phyloP scores from a whole-genome alignment of 2,329 filamentous ascomycete genomes.

The Xylaria sp. region DNA sequence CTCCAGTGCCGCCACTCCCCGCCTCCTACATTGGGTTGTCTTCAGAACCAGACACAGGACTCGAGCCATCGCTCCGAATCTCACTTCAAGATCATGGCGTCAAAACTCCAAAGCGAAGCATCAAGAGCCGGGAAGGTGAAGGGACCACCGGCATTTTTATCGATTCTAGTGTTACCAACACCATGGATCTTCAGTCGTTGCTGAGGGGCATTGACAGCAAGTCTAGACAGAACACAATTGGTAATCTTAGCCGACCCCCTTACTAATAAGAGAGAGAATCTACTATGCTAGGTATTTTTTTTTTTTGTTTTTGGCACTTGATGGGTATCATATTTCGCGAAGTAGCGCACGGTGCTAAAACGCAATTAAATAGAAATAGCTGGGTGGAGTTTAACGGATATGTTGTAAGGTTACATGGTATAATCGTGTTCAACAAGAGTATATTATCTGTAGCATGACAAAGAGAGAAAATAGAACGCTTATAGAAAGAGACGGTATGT shows the following conservation, averaged over 20 bases:
- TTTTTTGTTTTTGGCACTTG: not conserved
- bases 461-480: not conserved
- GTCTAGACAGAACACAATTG: slow-evolving; percentile 47
- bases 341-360: slow-evolving; percentile 1
- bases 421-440: slow-evolving; percentile 22
- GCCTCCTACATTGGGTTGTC: slow-evolving; percentile 44
- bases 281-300: slow-evolving; percentile 10
- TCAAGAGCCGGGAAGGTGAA: slow-evolving; percentile 48
- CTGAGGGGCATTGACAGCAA: slow-evolving; percentile 51
- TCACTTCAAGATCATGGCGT: slow-evolving; percentile 52
- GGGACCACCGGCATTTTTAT: slow-evolving; percentile 40
- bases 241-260: slow-evolving; percentile 49
- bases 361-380: slow-evolving; percentile 16
- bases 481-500: not conserved
- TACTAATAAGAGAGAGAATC: slow-evolving; percentile 40
- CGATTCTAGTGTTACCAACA: slow-evolving; percentile 38
- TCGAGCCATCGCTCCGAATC: slow-evolving; percentile 42
- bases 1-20: slow-evolving; percentile 67
- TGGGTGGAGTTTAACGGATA: not conserved
- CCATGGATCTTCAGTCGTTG: slow-evolving; percentile 49
- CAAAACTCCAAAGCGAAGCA: slow-evolving; percentile 45
- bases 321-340: slow-evolving; percentile 8
- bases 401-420: slow-evolving; percentile 15
- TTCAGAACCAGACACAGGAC: slow-evolving; percentile 37
- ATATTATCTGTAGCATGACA: slow-evolving; percentile 14